These are phyloP conservation scores for Cladorrhinum sp. DNA, from an alignment of 2,329 filamentous ascomycete genomes.

Conservation along the genomic window DNA sequence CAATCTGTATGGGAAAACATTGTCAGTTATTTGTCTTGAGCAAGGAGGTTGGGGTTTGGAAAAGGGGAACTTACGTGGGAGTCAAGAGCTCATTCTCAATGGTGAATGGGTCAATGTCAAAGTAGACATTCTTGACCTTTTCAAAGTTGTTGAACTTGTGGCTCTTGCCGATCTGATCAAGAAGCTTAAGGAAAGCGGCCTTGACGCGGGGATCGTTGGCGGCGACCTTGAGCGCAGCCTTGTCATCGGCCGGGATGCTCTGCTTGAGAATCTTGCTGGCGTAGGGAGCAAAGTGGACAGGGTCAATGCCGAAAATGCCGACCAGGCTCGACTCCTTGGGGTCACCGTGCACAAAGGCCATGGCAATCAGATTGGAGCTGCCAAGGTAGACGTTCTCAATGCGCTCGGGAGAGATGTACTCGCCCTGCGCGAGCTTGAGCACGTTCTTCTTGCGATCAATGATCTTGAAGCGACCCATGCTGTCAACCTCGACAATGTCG, in stretches of 20 bases:
- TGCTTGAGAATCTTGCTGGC: conserved; percentile 73
- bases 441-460: conserved; percentile 98
- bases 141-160: conserved; percentile 93
- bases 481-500: conserved; percentile 84
- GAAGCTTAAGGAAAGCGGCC: conserved; percentile 70
- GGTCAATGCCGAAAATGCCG: conserved; percentile 82
- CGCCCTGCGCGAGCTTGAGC: conserved; percentile 95
- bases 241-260: conserved; percentile 61
- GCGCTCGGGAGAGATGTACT: conserved; percentile 96
- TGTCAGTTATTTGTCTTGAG: background rate
- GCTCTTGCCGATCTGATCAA: conserved; percentile 74
- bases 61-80: conserved; percentile 67
- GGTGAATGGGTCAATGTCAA: conserved; percentile 86
- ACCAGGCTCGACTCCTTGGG: conserved; percentile 77
- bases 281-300: conserved; percentile 76
- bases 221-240: conserved; percentile 63
- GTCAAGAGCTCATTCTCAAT: conserved; percentile 89
- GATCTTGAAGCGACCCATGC: conserved; percentile 82
- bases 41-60: background rate
- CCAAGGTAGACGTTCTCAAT: conserved; percentile 93
- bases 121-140: conserved; percentile 67
- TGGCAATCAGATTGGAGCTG: conserved; percentile 71
- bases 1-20: conserved; percentile 38
- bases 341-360: conserved; percentile 90
- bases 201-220: conserved; percentile 67